phyloP scores from a whole-genome alignment of 352 stramenopile genomes.

The Phytophthora megakarya region DNA sequence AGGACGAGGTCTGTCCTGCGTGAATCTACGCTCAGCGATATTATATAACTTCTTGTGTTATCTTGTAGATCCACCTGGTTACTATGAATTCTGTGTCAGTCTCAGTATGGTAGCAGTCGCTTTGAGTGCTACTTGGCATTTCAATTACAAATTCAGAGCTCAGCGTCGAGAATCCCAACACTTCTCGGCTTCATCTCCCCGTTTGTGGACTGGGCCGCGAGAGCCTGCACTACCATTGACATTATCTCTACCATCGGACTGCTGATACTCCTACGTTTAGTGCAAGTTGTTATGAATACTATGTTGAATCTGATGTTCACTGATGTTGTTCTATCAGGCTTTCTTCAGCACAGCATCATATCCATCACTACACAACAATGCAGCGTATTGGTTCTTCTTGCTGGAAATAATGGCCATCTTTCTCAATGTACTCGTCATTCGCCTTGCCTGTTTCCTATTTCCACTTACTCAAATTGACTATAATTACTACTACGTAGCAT shows the following conservation, averaged over 20 bases:
- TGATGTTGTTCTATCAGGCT: no score
- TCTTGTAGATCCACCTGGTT: constrained; percentile 48
- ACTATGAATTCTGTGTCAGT: constrained; percentile 59
- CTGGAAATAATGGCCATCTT: constrained; percentile 62
- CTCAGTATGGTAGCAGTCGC: constrained; percentile 42
- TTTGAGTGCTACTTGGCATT: constrained; percentile 49
- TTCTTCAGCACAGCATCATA: constrained; percentile 71
- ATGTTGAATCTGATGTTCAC: no score
- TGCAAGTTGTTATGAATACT: not conserved
- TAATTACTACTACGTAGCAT: no score
- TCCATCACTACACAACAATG: constrained; percentile 58
- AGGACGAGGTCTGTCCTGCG: constrained; percentile 40
- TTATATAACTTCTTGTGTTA: not conserved
- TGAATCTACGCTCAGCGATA: not conserved
- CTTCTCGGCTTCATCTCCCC: constrained; percentile 38
- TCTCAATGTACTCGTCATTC: constrained; percentile 49
- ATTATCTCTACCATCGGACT: constrained; percentile 55
- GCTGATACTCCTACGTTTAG: constrained; percentile 50
- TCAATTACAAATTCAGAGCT: constrained; percentile 65
- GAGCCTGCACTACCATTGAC: constrained; percentile 30
- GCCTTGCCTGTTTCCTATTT: no score
- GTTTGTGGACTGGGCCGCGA: constrained; percentile 27
- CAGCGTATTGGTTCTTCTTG: constrained; percentile 73
- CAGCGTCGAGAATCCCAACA: constrained; percentile 38
- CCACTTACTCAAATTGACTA: no score